A percentile compares a stretch with the other conserved stretches of the same genome.
phyloP scores from a whole-genome alignment of 1,284 basidiomycete genomes.

The Pholiota adiposa region DNA sequence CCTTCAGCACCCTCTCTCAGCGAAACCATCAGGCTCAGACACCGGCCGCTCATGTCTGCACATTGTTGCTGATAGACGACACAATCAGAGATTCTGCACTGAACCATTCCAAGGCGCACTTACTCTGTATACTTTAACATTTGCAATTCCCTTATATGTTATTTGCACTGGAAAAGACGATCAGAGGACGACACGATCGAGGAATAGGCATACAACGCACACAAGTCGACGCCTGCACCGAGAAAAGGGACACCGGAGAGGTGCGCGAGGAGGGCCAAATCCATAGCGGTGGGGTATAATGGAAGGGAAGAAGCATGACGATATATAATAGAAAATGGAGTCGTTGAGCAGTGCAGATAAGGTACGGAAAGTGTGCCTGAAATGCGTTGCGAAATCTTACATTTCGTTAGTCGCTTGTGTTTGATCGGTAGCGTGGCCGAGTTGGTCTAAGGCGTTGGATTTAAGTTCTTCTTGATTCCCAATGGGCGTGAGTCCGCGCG shows the following conservation, averaged over 20 bases:
- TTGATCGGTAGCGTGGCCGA: constrained; percentile 71
- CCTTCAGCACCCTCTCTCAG: constrained; percentile 38
- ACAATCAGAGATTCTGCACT: neutral
- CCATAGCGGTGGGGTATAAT: constrained; percentile 12
- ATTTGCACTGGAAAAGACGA: constrained; percentile 25
- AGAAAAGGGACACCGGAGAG: constrained; percentile 33
- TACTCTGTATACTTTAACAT: constrained; percentile 44
- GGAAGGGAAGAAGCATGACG: constrained; percentile 8
- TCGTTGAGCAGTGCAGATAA: constrained; percentile 13
- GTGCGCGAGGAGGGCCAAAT: constrained; percentile 6
- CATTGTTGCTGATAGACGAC: constrained; percentile 40
- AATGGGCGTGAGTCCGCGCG: constrained; percentile 78
- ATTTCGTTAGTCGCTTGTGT: neutral
- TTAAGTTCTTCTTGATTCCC: constrained; percentile 73
- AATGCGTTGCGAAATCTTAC: neutral
- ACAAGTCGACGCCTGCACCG: constrained; percentile 26
- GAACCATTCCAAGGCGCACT: constrained; percentile 5
- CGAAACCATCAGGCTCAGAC: constrained; percentile 34
- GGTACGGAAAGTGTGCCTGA: no score
- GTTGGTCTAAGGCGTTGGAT: constrained; percentile 86
- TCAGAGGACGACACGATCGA: neutral
- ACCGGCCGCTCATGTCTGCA: constrained; percentile 37
- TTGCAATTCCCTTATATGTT: constrained; percentile 32
- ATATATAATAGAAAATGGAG: neutral
- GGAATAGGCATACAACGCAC: constrained; percentile 20